These are phyloP conservation scores for Globisporangium iwayamae DNA, from an alignment of 352 stramenopile genomes.

Conservation along the genomic window DNA sequence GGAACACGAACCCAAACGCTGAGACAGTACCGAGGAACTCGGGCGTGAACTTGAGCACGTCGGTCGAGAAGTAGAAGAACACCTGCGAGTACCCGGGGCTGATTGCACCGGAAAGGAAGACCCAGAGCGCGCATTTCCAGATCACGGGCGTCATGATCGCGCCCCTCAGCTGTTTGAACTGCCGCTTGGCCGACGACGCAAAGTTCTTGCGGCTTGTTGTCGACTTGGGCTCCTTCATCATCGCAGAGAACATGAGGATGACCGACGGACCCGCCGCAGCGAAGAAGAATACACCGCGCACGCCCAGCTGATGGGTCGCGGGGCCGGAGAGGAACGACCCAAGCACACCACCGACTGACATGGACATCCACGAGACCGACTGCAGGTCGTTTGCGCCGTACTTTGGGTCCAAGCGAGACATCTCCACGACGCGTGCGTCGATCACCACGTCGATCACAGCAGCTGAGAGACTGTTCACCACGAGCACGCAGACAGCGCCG, in stretches of 20 bases:
- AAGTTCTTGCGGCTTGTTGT: slow-evolving; percentile 45
- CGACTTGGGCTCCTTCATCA: slow-evolving; percentile 84
- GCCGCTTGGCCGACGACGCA: slow-evolving; percentile 41
- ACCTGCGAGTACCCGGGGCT: slow-evolving; percentile 93
- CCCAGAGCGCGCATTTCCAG: slow-evolving; percentile 95
- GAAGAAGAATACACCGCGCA: slow-evolving; percentile 91
- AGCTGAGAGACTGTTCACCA: slow-evolving; percentile 86
- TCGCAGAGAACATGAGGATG: slow-evolving; percentile 85
- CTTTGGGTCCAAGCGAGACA: slow-evolving; percentile 82
- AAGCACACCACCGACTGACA: slow-evolving; percentile 90
- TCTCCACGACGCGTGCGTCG: slow-evolving; percentile 95
- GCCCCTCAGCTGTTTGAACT: slow-evolving; percentile 62
- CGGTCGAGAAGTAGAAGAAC: slow-evolving; percentile 95
- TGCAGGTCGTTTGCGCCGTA: slow-evolving; percentile 92
- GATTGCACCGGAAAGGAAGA: slow-evolving; percentile 94
- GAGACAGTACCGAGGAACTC: slow-evolving; percentile 93
- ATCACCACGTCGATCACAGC: slow-evolving; percentile 96
- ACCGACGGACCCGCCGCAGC: slow-evolving; percentile 87
- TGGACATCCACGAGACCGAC: slow-evolving; percentile 93
- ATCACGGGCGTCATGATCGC: slow-evolving; percentile 88
- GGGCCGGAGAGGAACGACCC: slow-evolving; percentile 91
- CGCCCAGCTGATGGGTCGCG: slow-evolving; percentile 88
- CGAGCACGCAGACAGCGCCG: slow-evolving; percentile 51
- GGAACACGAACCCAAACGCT: slow-evolving; percentile 70
- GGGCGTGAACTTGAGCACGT: slow-evolving; percentile 93